phyloP scores from a whole-genome alignment of 495 filamentous ascomycete genomes.

The Cercophora newfieldiana region DNA sequence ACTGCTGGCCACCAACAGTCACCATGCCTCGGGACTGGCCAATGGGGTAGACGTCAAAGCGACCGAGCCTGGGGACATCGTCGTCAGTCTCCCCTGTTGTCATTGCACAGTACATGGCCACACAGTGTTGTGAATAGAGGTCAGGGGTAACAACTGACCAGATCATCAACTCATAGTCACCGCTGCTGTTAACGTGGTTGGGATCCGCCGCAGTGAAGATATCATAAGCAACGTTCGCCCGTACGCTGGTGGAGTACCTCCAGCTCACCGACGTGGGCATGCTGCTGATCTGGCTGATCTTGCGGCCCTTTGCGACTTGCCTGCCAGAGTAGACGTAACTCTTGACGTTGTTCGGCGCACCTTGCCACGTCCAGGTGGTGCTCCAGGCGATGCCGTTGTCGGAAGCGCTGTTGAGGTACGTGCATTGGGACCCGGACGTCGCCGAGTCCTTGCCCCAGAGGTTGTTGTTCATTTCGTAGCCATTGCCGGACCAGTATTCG shows the following conservation, averaged over 20 bases:
- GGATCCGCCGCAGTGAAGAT: conserved; percentile 49
- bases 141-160: conserved; percentile 36
- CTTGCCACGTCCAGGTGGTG: conserved; percentile 47
- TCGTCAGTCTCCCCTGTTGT: background rate
- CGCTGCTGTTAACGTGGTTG: conserved; percentile 45
- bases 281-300: conserved; percentile 36
- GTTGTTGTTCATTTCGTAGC: conserved; percentile 51
- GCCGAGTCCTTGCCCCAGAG: conserved; percentile 41
- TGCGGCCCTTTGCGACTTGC: conserved; percentile 33
- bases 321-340: conserved; percentile 44
- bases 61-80: conserved; percentile 32
- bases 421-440: conserved; percentile 44
- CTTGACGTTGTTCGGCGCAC: conserved; percentile 45
- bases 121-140: background rate
- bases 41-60: conserved; percentile 43
- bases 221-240: conserved; percentile 50
- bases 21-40: conserved; percentile 35
- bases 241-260: conserved; percentile 42
- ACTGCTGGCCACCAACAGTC: conserved; percentile 36
- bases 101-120: too few relatives aligned
- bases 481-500: conserved; percentile 33
- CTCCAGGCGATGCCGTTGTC: conserved; percentile 37
- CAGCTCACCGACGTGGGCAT: conserved; percentile 43
- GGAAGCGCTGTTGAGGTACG: conserved; percentile 37
- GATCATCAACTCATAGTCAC: conserved; percentile 54